Evolutionary conservation across 106 monocot species (phyloP), one percentile per base, ranked within the genome.

Genomic region (Allium sativum): DNA sequence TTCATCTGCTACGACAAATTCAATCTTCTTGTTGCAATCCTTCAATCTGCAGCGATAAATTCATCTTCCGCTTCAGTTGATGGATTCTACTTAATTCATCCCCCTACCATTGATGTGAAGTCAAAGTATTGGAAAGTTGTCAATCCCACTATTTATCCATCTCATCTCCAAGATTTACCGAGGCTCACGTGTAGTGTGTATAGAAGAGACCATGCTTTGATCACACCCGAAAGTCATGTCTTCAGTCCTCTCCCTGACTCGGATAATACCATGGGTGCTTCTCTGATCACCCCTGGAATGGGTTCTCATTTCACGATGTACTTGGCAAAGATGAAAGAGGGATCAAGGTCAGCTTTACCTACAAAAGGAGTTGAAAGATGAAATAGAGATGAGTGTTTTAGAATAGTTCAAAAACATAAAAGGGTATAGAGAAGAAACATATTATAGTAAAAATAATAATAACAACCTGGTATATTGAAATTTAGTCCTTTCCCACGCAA

Each of bases 221-320:
- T 95, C 53, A 78, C 95, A 44, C 90, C 94, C n/a, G 95, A 95
- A 72, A 87, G 87, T 54, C 90, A 87, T 59, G 95, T 95, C 12
- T 90, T 95, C 71, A 67, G 84, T 45, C 95, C 90, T 61, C 65
- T 95, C n/a, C 84, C 84, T 45, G 74, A 86, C 59, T 95, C 90
- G 95, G 55, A 78, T 22, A 81, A 95, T 61, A 81, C 95, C 48
- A 50, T 79, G 67, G 95, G 95, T 63, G 90, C 95, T 62, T 95
- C 79, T 69, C 77, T 90, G 61, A 76, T 95, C 66, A 87, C 79
- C 48, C 95, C 95, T 53, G 95, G 81, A 40, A 84, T 86, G 64
- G 95, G 90, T 3, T 74, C 95, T 45, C 95, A 95, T 56, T 95
- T 95, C 44, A 67, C 81, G 45, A 95, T 95, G 95, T 90, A 84